These are phyloP conservation scores for Candida fluviatilis DNA, from an alignment of 805 yeast species.

Conservation along the genomic window DNA sequence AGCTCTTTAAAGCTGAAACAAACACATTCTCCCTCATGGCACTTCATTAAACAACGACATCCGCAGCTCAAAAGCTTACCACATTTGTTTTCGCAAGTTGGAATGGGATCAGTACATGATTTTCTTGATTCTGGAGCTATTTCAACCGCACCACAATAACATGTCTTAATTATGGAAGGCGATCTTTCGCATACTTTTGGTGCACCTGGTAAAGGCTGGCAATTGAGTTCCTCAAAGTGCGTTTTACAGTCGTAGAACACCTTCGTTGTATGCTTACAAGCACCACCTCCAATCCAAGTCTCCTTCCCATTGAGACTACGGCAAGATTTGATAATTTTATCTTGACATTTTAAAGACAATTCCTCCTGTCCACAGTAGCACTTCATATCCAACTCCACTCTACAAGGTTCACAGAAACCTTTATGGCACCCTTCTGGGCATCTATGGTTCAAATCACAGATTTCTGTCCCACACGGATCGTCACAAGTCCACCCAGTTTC, in stretches of 20 bases:
- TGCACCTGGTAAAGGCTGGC: constrained; percentile 46
- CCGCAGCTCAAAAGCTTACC: constrained; percentile 68
- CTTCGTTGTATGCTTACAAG: constrained; percentile 39
- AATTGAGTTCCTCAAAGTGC: constrained; percentile 46
- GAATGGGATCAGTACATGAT: constrained; percentile 73
- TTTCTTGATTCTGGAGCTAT: constrained; percentile 44
- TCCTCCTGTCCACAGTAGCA: constrained; percentile 76
- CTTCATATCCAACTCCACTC: constrained; percentile 37
- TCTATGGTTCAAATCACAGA: constrained; percentile 65
- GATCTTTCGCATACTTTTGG: constrained; percentile 52
- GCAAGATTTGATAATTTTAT: constrained; percentile 35
- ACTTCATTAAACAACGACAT: constrained; percentile 58
- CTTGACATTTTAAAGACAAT: constrained; percentile 41
- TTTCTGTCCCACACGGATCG: constrained; percentile 50
- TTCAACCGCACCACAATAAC: constrained; percentile 75
- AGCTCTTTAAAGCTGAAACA: constrained; percentile 52
- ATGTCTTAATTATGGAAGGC: constrained; percentile 56
- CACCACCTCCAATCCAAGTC: constrained; percentile 29
- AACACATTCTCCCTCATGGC: constrained; percentile 76
- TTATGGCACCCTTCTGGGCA: constrained; percentile 66
- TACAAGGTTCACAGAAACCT: constrained; percentile 82
- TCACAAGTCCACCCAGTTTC: constrained; percentile 65
- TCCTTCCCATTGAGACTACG: constrained; percentile 10
- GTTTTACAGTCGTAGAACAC: constrained; percentile 58
- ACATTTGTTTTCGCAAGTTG: constrained; percentile 67